These are phyloP conservation scores for Ophiostoma angusticollis DNA, from an alignment of 2,329 filamentous ascomycete species.

Conservation along the genomic window DNA sequence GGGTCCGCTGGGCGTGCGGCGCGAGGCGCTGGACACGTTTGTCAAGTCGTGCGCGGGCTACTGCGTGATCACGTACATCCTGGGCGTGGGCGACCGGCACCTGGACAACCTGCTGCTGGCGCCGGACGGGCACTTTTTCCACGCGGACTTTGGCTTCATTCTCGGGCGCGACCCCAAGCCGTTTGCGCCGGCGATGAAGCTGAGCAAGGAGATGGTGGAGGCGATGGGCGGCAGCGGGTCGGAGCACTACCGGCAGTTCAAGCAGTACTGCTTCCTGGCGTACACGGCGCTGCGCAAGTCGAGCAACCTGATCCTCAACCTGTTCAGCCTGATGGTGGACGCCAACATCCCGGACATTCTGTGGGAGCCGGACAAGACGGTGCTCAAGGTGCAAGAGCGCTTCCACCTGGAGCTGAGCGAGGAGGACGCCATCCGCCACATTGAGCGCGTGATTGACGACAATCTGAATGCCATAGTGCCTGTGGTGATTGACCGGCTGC, in stretches of 20 bases:
- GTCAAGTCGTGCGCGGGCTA: slow-evolving; percentile 94
- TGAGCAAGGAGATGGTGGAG: slow-evolving; percentile 96
- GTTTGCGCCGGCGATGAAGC: slow-evolving; percentile 92
- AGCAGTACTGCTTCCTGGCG: slow-evolving; percentile 90
- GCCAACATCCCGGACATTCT: slow-evolving; percentile 94
- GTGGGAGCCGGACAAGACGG: slow-evolving; percentile 83
- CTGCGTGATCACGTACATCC: slow-evolving; percentile 95
- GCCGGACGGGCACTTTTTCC: slow-evolving; percentile 90
- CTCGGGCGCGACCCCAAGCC: slow-evolving; percentile 94
- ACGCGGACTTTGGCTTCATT: slow-evolving; percentile 97
- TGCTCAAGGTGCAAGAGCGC: slow-evolving; percentile 86
- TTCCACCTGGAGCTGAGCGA: slow-evolving; percentile 87
- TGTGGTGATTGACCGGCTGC: slow-evolving; percentile 86
- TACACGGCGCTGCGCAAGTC: slow-evolving; percentile 86
- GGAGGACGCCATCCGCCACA: slow-evolving; percentile 78
- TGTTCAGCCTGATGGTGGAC: slow-evolving; percentile 95
- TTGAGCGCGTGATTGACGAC: slow-evolving; percentile 83
- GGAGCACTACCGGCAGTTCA: slow-evolving; percentile 76
- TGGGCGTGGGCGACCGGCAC: slow-evolving; percentile 91
- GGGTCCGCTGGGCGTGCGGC: slow-evolving; percentile 73
- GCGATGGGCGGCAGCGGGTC: slow-evolving; percentile 84
- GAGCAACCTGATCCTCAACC: slow-evolving; percentile 79
- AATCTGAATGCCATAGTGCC: slow-evolving; percentile 81
- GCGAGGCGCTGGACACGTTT: slow-evolving; percentile 89
- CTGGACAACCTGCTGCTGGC: slow-evolving; percentile 88